Conservation (phyloP, 352 stramenopile species). For the Elongisporangium undulatum region DNA sequence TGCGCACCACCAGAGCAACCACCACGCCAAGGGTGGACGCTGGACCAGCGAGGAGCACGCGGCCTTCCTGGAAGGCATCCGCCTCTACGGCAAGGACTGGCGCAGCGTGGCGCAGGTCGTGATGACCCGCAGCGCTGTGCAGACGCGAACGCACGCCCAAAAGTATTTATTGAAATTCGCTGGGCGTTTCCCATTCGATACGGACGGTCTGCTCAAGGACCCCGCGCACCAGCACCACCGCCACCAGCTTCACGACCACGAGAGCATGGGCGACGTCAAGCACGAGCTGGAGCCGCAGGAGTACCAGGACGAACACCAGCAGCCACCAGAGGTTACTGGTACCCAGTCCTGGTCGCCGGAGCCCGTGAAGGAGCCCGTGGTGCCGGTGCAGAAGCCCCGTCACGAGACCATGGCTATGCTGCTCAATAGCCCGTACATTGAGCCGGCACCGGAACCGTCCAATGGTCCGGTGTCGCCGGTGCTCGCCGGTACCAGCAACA, state of each 20-base stretch:
- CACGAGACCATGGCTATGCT: conserved; percentile 69
- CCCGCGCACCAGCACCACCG: conserved; percentile 18
- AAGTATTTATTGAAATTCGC: conserved; percentile 93
- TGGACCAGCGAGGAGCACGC: conserved; percentile 87
- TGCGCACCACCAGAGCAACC: background rate
- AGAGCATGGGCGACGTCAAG: conserved; percentile 13
- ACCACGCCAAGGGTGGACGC: conserved; percentile 70
- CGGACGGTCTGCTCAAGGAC: conserved; percentile 34
- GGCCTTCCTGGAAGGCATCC: conserved; percentile 82
- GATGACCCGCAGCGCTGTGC: conserved; percentile 77
- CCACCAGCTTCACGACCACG: conserved; percentile 10
- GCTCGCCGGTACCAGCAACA: background rate
- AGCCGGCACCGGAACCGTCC: conserved; percentile 11
- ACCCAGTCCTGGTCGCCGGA: conserved; percentile 17
- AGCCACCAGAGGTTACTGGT: background rate
- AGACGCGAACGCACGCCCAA: conserved; percentile 86
- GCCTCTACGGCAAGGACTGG: conserved; percentile 87
- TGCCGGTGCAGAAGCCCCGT: conserved; percentile 8
- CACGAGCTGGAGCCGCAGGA: conserved; percentile 24
- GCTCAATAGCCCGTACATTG: conserved; percentile 54
- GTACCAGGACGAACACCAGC: conserved; percentile 16
- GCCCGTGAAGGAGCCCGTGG: conserved; percentile 17
- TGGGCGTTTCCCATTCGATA: conserved; percentile 73
- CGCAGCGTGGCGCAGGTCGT: conserved; percentile 79
- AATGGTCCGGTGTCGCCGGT: background rate